Evolutionary conservation across 495 filamentous ascomycete species (phyloP).

Genomic region (Penicillium dipodomyicola): DNA sequence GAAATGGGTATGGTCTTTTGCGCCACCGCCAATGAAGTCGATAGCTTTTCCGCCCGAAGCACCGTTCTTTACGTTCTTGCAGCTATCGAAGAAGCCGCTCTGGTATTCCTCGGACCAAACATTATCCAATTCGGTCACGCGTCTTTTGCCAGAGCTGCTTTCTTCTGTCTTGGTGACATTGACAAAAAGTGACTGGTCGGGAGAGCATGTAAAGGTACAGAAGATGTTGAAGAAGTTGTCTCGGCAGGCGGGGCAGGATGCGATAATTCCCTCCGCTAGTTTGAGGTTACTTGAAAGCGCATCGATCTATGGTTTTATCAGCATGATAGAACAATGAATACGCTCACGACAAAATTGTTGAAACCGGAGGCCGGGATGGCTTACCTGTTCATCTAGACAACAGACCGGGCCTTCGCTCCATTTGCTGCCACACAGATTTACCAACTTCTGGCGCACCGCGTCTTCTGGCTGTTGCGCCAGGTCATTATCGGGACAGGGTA

Average conservation of each 20-base stretch:
- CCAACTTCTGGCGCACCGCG: constrained; percentile 67
- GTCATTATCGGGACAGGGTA: constrained; percentile 94
- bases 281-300: constrained; percentile 76
- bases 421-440: constrained; percentile 80
- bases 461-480: constrained; percentile 70
- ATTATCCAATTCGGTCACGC: constrained; percentile 87
- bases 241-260: constrained; percentile 91
- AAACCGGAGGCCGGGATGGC: background rate
- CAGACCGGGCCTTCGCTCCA: constrained; percentile 84
- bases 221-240: constrained; percentile 98
- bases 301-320: constrained; percentile 55
- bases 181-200: constrained; percentile 90
- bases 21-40: constrained; percentile 91
- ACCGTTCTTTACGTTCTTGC: constrained; percentile 97
- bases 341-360: background rate
- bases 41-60: constrained; percentile 89
- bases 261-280: constrained; percentile 83
- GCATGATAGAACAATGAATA: background rate
- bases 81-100: constrained; percentile 89
- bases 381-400: constrained; percentile 77
- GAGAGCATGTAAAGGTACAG: constrained; percentile 96
- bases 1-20: constrained; percentile 82
- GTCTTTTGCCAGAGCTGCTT: constrained; percentile 60
- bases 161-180: constrained; percentile 79
- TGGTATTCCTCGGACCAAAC: constrained; percentile 85